Evolutionary conservation across 164 flowering plant species (phyloP).

Genomic region (Vitis amurensis): DNA sequence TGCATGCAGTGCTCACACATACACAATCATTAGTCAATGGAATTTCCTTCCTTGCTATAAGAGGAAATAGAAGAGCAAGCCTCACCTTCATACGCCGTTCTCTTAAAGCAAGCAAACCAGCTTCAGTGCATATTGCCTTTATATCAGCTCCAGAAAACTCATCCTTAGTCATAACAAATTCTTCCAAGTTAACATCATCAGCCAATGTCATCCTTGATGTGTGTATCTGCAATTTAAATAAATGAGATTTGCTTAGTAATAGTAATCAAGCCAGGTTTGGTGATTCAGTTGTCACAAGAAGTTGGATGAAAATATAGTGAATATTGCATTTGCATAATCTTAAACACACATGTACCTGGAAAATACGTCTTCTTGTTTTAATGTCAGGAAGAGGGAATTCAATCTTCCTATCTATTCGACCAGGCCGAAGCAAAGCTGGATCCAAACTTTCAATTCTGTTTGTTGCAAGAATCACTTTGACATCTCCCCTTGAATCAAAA

Average conservation of each 20-base stretch:
- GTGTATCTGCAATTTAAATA: slow-evolving; percentile 53
- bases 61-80: not conserved
- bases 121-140: slow-evolving; percentile 94
- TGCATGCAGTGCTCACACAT: too few species aligned
- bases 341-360: slow-evolving; percentile 48
- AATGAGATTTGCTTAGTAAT: not conserved
- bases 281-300: not conserved
- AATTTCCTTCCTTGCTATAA: not conserved
- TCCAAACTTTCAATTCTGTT: slow-evolving; percentile 90
- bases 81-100: slow-evolving; percentile 95
- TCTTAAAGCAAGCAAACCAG: slow-evolving; percentile 90
- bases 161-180: slow-evolving; percentile 90
- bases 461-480: slow-evolving; percentile 92
- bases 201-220: slow-evolving; percentile 91
- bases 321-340: not conserved
- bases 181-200: slow-evolving; percentile 94
- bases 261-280: not conserved
- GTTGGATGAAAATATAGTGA: not conserved
- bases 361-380: slow-evolving; percentile 85
- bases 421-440: slow-evolving; percentile 93
- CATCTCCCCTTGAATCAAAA: slow-evolving; percentile 91
- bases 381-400: slow-evolving; percentile 95
- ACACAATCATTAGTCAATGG: too few species aligned
- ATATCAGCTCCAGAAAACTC: slow-evolving; percentile 96
- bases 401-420: slow-evolving; percentile 87